Percentiles rank a stretch among this genome's conserved stretches.
Conservation (phyloP, 129 eudicot species). For the Flaveria trinervia region DNA sequence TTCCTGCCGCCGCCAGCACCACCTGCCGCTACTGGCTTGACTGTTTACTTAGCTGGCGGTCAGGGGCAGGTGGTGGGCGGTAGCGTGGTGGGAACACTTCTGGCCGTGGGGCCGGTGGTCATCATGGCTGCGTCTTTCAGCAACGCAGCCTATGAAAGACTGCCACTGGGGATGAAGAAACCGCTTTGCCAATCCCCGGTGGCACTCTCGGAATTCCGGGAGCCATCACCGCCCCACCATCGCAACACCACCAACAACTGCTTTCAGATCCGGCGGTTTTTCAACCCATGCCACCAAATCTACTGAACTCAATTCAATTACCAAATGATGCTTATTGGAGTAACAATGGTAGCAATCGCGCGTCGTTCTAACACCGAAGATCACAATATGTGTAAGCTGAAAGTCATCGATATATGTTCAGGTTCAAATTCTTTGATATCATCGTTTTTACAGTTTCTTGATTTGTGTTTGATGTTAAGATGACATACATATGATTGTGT, state of each 20-base stretch:
- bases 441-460: conserved; percentile 23
- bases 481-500: conserved; percentile 36
- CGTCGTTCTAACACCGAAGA: conserved; percentile 39
- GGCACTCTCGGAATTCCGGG: conserved; percentile 69
- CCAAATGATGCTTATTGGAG: conserved; percentile 68
- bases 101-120: conserved; percentile 77
- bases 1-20: conserved; percentile 87
- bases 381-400: conserved; percentile 17
- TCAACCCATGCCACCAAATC: conserved; percentile 62
- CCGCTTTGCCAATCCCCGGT: conserved; percentile 44
- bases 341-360: conserved; percentile 48
- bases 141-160: conserved; percentile 78
- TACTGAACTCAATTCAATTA: conserved; percentile 57
- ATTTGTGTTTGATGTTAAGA: conserved; percentile 35
- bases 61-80: conserved; percentile 93
- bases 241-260: conserved; percentile 48
- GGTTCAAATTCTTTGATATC: conserved; percentile 35
- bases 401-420: conserved; percentile 15
- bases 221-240: conserved; percentile 38
- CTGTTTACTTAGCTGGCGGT: conserved; percentile 73
- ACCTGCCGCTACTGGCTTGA: conserved; percentile 66
- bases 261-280: conserved; percentile 53
- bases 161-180: conserved; percentile 72
- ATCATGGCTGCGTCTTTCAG: conserved; percentile 85
- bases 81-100: conserved; percentile 61